These are phyloP conservation scores for Tephrocybe sp. DNA, from an alignment of 768 basidiomycete genomes.

Conservation along the genomic window DNA sequence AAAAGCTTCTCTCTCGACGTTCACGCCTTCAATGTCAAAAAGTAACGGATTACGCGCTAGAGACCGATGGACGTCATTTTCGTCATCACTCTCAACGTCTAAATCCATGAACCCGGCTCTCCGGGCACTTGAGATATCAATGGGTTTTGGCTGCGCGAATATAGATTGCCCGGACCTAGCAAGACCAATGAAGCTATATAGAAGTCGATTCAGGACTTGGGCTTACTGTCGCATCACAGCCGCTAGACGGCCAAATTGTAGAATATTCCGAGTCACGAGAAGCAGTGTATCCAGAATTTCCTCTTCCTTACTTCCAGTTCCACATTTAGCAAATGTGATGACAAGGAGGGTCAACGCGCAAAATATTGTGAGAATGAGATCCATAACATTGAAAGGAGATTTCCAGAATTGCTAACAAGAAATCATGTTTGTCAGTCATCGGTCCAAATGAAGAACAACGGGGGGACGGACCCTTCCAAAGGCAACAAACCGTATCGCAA, in stretches of 20 bases:
- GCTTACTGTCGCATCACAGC: conserved; percentile 91
- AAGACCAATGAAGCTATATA: neutral
- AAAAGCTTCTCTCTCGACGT: conserved; percentile 30
- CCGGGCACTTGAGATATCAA: conserved; percentile 73
- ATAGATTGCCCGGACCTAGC: conserved; percentile 83
- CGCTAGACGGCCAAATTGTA: conserved; percentile 90
- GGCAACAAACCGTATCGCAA: conserved; percentile 86
- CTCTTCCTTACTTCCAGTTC: conserved; percentile 82
- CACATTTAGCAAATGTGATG: conserved; percentile 85
- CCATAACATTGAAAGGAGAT: conserved; percentile 88
- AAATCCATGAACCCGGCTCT: conserved; percentile 71
- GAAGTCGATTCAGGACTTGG: conserved; percentile 11
- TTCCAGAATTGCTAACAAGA: conserved; percentile 87
- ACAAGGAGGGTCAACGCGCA: conserved; percentile 88
- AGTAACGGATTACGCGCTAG: conserved; percentile 58
- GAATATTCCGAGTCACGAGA: conserved; percentile 86
- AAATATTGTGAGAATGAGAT: conserved; percentile 84
- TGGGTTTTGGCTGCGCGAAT: conserved; percentile 82
- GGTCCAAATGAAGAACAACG: neutral
- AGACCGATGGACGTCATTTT: conserved; percentile 58
- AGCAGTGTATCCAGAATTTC: conserved; percentile 91
- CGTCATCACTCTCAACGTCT: conserved; percentile 66
- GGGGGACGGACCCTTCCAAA: conserved; percentile 78
- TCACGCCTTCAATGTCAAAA: conserved; percentile 46
- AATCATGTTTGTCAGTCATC: conserved; percentile 2